Evolutionary conservation across 2,329 filamentous ascomycete species (phyloP).

Genomic region (Venturia carpophila): DNA sequence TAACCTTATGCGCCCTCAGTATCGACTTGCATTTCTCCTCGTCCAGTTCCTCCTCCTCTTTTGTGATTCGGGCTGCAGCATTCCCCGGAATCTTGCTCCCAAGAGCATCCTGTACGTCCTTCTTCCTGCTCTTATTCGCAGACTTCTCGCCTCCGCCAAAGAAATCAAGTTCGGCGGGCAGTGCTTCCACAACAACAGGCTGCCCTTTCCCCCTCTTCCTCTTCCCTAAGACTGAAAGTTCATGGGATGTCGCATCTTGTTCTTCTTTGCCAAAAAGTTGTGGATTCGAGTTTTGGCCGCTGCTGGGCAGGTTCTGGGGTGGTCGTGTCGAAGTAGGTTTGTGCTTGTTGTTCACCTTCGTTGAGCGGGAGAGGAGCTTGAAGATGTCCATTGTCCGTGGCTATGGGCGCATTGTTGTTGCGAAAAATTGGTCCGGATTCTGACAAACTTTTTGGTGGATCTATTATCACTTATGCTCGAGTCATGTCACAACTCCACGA

Average conservation of each 20-base stretch:
- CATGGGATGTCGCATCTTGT: slow-evolving; percentile 30
- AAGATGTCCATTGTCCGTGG: slow-evolving; percentile 52
- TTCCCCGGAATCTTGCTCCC: not conserved
- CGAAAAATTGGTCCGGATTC: not conserved
- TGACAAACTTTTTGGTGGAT: slow-evolving; percentile 12
- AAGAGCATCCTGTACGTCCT: slow-evolving; percentile 8
- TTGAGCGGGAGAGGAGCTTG: slow-evolving; percentile 63
- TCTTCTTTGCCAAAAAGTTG: slow-evolving; percentile 53
- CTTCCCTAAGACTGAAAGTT: slow-evolving; percentile 28
- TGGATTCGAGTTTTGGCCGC: slow-evolving; percentile 56
- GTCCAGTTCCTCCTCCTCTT: slow-evolving; percentile 39
- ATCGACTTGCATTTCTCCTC: slow-evolving; percentile 67
- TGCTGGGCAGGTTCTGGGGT: slow-evolving; percentile 50
- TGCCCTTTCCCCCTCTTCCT: slow-evolving; percentile 37
- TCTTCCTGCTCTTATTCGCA: slow-evolving; percentile 18
- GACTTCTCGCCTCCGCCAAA: slow-evolving; percentile 28
- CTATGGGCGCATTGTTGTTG: slow-evolving; percentile 9
- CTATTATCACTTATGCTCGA: not conserved
- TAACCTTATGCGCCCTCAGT: slow-evolving; percentile 73
- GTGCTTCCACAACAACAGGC: slow-evolving; percentile 20
- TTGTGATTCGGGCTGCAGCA: not conserved
- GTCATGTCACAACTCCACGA: too few species aligned
- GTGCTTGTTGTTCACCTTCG: slow-evolving; percentile 46
- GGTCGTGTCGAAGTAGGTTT: slow-evolving; percentile 28
- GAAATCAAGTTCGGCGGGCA: slow-evolving; percentile 37